These are phyloP conservation scores for Hirschfeldia incana DNA, from an alignment of 345 rosid genomes.

Conservation along the genomic window DNA sequence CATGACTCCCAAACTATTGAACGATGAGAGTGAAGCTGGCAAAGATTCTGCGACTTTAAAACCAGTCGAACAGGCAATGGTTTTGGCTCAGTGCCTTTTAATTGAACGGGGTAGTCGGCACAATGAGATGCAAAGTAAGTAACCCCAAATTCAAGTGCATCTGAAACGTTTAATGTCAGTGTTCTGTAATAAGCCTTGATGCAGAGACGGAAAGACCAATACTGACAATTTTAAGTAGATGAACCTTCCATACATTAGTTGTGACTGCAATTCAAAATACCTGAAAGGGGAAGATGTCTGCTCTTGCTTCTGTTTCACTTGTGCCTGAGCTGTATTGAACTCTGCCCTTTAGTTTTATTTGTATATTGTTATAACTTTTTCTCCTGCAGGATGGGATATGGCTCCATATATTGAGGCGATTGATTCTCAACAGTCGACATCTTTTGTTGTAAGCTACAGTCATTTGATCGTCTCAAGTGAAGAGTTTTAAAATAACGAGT, in stretches of 20 bases:
- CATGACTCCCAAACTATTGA: conserved; percentile 67
- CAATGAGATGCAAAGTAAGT: conserved; percentile 91
- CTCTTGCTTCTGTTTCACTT: conserved; percentile 3
- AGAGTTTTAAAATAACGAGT: neutral
- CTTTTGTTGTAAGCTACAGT: conserved; percentile 59
- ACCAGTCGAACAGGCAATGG: conserved; percentile 72
- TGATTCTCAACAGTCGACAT: conserved; percentile 71
- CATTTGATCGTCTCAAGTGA: neutral
- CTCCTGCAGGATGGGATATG: conserved; percentile 87
- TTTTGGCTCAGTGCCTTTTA: conserved; percentile 75
- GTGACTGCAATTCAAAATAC: conserved; percentile 8
- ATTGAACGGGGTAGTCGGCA: conserved; percentile 77
- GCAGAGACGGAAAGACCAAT: neutral
- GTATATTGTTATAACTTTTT: conserved; percentile 10
- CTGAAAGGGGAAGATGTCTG: neutral
- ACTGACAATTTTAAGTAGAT: neutral
- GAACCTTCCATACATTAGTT: conserved; percentile 6
- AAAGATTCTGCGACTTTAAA: conserved; percentile 43
- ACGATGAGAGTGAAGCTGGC: conserved; percentile 43
- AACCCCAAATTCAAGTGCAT: neutral
- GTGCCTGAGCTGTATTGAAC: neutral
- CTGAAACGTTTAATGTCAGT: neutral
- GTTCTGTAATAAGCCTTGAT: neutral
- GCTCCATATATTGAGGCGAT: conserved; percentile 95
- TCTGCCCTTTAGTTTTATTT: neutral